Percentiles rank a stretch among this genome's conserved stretches.
phyloP scores from a whole-genome alignment of 257 asterid species.

The Solanum lycopersicoides region DNA sequence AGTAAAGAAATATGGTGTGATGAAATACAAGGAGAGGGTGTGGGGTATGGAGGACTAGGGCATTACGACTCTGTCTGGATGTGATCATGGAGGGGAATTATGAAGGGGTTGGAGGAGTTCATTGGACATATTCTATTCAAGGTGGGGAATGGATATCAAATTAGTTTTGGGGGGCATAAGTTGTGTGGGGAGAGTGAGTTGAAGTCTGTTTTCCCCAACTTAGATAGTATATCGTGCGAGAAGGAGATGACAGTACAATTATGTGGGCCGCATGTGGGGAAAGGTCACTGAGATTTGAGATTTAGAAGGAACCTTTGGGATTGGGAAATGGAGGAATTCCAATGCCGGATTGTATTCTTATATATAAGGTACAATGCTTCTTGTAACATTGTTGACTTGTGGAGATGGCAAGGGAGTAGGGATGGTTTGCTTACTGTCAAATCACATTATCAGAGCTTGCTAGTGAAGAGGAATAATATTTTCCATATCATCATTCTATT shows the following conservation, averaged over 20 bases:
- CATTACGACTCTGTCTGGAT: background rate
- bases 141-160: background rate
- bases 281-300: background rate
- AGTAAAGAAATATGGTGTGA: background rate
- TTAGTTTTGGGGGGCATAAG: background rate
- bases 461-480: background rate
- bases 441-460: background rate
- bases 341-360: background rate
- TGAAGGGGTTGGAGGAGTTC: background rate
- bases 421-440: background rate
- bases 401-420: background rate
- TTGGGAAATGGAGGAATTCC: background rate
- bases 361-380: background rate
- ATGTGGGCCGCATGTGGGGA: background rate
- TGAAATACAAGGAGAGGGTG: background rate
- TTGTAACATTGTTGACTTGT: background rate
- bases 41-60: background rate
- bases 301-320: background rate
- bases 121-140: background rate
- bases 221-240: background rate
- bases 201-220: background rate
- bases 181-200: background rate
- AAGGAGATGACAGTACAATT: background rate
- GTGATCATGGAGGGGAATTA: background rate
- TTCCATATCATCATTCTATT: background rate